Conservation (phyloP, 768 basidiomycete genomes). For the Termitomyces heimii region DNA sequence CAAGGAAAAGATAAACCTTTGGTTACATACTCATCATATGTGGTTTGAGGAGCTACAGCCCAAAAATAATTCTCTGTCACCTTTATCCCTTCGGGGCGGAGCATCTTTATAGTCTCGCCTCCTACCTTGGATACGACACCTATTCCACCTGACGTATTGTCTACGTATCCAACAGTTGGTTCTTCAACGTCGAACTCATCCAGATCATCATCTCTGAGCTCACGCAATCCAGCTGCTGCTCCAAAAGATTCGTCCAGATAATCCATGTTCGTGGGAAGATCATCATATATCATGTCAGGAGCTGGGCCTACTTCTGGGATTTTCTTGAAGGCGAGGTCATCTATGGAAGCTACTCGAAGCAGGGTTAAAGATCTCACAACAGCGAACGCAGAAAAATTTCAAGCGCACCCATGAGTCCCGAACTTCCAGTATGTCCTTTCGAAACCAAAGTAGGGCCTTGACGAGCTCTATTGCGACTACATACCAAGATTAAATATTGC, state of each 20-base stretch:
- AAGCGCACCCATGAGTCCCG: slow-evolving; percentile 32
- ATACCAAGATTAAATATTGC: not conserved
- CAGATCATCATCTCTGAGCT: slow-evolving; percentile 65
- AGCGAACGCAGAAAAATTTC: not conserved
- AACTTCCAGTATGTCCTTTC: slow-evolving; percentile 10
- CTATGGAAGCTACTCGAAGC: slow-evolving; percentile 54
- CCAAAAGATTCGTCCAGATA: slow-evolving; percentile 85
- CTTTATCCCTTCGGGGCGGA: slow-evolving; percentile 58
- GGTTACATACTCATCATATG: slow-evolving; percentile 37
- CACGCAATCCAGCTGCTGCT: slow-evolving; percentile 68
- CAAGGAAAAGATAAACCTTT: not conserved
- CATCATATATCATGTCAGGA: slow-evolving; percentile 88
- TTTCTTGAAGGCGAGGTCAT: slow-evolving; percentile 74
- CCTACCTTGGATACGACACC: slow-evolving; percentile 57
- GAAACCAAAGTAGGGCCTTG: slow-evolving; percentile 28
- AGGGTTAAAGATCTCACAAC: not conserved
- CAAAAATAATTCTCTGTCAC: slow-evolving; percentile 73
- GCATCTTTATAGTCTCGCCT: slow-evolving; percentile 82
- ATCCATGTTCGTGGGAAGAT: slow-evolving; percentile 83
- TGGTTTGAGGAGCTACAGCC: slow-evolving; percentile 49
- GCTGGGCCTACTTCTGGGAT: slow-evolving; percentile 72
- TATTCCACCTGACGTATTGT: slow-evolving; percentile 23
- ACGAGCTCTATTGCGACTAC: slow-evolving; percentile 21
- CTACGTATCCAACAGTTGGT: slow-evolving; percentile 15
- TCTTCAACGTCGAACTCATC: slow-evolving; percentile 55